These are phyloP conservation scores for Cystobasidium tubakii DNA, from an alignment of 768 basidiomycete species.

Conservation along the genomic window DNA sequence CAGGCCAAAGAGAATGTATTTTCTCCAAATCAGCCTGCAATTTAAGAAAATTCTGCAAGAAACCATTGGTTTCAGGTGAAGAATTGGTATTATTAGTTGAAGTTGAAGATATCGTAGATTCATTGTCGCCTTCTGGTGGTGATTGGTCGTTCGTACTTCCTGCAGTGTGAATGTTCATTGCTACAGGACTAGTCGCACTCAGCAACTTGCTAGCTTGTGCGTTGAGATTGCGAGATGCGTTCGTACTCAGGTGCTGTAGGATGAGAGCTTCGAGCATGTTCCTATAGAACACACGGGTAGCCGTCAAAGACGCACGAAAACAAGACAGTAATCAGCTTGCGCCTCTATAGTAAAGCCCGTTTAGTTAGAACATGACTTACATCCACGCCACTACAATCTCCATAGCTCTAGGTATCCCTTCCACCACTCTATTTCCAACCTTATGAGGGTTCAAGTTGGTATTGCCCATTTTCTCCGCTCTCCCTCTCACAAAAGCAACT, in stretches of 20 bases:
- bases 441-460: background rate
- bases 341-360: too few species aligned
- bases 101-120: background rate
- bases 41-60: conserved; percentile 10
- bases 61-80: conserved; percentile 2
- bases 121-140: conserved; percentile 27
- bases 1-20: conserved; percentile 28
- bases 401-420: conserved; percentile 18
- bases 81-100: background rate
- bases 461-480: conserved; percentile 36
- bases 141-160: background rate
- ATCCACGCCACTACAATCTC: conserved; percentile 19
- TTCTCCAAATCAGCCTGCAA: conserved; percentile 32
- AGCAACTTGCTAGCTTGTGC: conserved; percentile 16
- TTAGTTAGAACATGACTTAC: conserved; percentile 12
- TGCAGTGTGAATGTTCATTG: background rate
- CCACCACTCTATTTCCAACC: background rate
- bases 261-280: conserved; percentile 38
- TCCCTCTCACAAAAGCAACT: conserved; percentile 41
- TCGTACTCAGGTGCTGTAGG: conserved; percentile 29
- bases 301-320: too few species aligned
- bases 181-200: background rate
- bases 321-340: background rate
- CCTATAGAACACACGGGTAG: background rate
- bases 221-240: conserved; percentile 21